Evolutionary conservation across 306 rosid genomes (phyloP).

Genomic region (Echinosophora koreensis): DNA sequence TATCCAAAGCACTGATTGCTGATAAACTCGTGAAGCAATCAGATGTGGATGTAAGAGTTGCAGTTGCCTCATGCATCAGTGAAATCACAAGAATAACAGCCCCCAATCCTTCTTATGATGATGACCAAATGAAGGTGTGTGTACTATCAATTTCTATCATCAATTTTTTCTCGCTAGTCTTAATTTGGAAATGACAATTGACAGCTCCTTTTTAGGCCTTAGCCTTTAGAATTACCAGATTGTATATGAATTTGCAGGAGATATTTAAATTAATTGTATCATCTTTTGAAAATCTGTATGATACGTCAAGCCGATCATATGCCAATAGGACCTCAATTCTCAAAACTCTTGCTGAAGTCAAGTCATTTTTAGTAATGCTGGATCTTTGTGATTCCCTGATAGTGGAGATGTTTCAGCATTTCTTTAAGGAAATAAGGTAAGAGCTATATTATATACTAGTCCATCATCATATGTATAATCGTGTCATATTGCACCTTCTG

Average conservation of each 20-base stretch:
- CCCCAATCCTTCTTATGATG: slow-evolving; percentile 92
- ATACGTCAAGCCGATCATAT: slow-evolving; percentile 61
- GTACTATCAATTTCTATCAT: background rate
- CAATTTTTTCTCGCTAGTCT: no score
- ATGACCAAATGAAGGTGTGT: slow-evolving; percentile 87
- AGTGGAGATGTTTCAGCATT: slow-evolving; percentile 75
- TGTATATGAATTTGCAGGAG: slow-evolving; percentile 49
- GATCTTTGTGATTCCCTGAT: slow-evolving; percentile 77
- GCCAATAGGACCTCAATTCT: slow-evolving; percentile 67
- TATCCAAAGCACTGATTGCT: slow-evolving; percentile 70
- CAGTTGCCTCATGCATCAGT: slow-evolving; percentile 90
- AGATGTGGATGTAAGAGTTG: slow-evolving; percentile 77
- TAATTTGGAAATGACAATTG: no score
- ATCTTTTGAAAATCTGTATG: slow-evolving; percentile 67
- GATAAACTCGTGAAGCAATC: slow-evolving; percentile 70
- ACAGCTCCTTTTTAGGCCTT: no score
- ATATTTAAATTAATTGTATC: slow-evolving; percentile 77
- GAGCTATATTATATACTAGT: background rate
- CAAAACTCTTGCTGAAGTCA: slow-evolving; percentile 72
- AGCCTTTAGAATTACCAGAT: background rate
- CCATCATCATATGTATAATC: no score
- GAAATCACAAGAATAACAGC: slow-evolving; percentile 97
- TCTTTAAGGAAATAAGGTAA: slow-evolving; percentile 69
- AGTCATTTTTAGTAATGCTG: slow-evolving; percentile 82
- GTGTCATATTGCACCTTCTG: background rate